Percentiles rank a stretch among this genome's conserved stretches.
Conservation (phyloP, 805 yeast species). For the Jamesozyma spencerorum region DNA sequence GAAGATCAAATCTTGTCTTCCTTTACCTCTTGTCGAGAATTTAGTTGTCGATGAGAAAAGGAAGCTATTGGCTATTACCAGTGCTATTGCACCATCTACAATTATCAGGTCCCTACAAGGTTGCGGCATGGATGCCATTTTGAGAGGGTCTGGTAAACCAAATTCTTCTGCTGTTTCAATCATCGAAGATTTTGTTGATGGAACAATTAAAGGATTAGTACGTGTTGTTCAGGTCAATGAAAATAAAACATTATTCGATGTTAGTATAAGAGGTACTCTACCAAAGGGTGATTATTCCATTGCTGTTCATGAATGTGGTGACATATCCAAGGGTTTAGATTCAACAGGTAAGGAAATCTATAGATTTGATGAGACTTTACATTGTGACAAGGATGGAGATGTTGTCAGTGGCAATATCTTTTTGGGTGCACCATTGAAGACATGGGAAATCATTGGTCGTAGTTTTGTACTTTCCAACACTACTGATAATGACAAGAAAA, state of each 20-base stretch:
- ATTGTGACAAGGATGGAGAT: background rate
- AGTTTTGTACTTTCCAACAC: conserved; percentile 31
- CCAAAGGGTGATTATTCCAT: conserved; percentile 56
- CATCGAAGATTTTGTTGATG: conserved; percentile 51
- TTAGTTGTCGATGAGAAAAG: background rate
- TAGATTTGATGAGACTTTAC: conserved; percentile 22
- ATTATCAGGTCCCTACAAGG: conserved; percentile 59
- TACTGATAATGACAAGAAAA: conserved; percentile 25
- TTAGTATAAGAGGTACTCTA: conserved; percentile 66
- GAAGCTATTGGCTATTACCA: conserved; percentile 39
- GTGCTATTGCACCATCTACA: conserved; percentile 65
- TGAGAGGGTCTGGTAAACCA: conserved; percentile 82
- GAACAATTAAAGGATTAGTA: conserved; percentile 68
- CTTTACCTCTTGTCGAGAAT: background rate
- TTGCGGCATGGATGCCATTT: conserved; percentile 82
- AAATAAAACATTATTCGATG: conserved; percentile 54
- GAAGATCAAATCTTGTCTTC: background rate
- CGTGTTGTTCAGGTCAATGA: conserved; percentile 62
- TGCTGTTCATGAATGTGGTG: conserved; percentile 59
- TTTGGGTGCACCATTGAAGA: conserved; percentile 35
- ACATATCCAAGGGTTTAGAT: conserved; percentile 63
- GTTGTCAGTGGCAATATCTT: conserved; percentile 36
- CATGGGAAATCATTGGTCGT: conserved; percentile 63
- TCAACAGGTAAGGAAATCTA: conserved; percentile 49
- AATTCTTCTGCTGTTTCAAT: conserved; percentile 89